Conservation (phyloP, 352 stramenopile species). For the Elongisporangium undulatum region DNA sequence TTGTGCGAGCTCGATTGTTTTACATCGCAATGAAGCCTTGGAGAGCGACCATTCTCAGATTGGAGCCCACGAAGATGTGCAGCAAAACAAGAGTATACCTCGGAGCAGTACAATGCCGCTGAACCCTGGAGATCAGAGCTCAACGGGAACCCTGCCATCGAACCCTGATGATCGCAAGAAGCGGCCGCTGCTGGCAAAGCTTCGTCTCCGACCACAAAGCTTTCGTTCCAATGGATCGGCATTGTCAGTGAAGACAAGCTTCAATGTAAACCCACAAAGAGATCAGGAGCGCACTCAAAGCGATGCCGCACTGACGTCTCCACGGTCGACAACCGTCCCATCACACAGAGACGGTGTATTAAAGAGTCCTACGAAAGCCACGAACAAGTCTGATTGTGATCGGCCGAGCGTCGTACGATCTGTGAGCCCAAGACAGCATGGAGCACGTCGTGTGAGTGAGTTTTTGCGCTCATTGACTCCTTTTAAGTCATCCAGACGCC, state of each 20-base stretch:
- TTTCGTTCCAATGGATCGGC: conserved; percentile 7
- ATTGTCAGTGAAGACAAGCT: not conserved
- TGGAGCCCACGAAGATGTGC: not conserved
- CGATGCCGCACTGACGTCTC: not conserved
- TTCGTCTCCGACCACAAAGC: conserved; percentile 50
- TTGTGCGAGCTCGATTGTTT: conserved; percentile 55
- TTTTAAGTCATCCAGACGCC: conserved; percentile 28
- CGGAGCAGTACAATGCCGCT: not conserved
- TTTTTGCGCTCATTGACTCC: conserved; percentile 39
- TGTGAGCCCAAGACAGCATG: not conserved
- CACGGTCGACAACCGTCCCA: not conserved
- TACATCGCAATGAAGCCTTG: conserved; percentile 5
- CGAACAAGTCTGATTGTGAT: not conserved
- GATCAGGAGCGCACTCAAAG: not conserved
- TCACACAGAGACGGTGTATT: not conserved
- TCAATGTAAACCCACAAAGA: not conserved
- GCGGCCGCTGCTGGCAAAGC: conserved; percentile 44
- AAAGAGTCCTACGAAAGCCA: not conserved
- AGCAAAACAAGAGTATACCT: not conserved
- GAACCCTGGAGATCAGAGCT: not conserved
- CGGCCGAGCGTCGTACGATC: not conserved
- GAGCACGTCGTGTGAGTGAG: conserved; percentile 5
- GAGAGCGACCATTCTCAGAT: not conserved
- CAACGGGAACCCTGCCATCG: not conserved
- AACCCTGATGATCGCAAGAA: conserved; percentile 12